These are phyloP conservation scores for Hymenotorrendiella dingleyae DNA, from an alignment of 2,329 filamentous ascomycete species.

Conservation along the genomic window DNA sequence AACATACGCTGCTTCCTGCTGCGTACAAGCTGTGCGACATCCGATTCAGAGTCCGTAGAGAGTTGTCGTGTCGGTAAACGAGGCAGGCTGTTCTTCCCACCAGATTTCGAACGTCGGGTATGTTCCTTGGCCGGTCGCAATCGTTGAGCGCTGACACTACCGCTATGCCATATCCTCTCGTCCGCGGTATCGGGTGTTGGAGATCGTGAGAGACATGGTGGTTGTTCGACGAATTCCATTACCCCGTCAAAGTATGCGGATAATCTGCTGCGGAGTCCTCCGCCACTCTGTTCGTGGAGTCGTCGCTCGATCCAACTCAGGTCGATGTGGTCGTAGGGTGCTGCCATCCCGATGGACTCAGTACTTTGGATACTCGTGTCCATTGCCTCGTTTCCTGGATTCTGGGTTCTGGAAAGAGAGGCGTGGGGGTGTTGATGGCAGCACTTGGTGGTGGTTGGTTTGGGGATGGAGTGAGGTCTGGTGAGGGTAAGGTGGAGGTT, in stretches of 20 bases:
- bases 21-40: background rate
- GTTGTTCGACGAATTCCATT: conserved; percentile 11
- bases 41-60: conserved; percentile 7
- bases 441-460: background rate
- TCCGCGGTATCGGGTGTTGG: conserved; percentile 4
- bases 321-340: conserved; percentile 12
- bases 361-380: conserved; percentile 2
- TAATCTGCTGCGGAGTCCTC: conserved; percentile 10
- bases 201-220: conserved; percentile 10
- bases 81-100: background rate
- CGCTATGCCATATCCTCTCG: conserved; percentile 1
- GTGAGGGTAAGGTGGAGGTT: too few relatives aligned
- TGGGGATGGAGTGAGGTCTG: too few relatives aligned
- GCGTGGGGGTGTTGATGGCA: background rate
- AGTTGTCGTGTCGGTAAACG: conserved; percentile 2
- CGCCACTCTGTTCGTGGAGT: conserved; percentile 7
- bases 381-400: conserved; percentile 5
- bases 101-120: background rate
- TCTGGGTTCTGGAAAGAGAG: background rate
- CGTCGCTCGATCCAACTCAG: conserved; percentile 10
- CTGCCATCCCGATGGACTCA: background rate
- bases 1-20: conserved; percentile 7
- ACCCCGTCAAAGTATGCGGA: conserved; percentile 13
- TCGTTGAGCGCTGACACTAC: background rate
- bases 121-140: background rate